Percentiles rank a stretch among this genome's conserved stretches.
phyloP scores from a whole-genome alignment of 2,329 filamentous ascomycete genomes.

The Chaetomium sp. region DNA sequence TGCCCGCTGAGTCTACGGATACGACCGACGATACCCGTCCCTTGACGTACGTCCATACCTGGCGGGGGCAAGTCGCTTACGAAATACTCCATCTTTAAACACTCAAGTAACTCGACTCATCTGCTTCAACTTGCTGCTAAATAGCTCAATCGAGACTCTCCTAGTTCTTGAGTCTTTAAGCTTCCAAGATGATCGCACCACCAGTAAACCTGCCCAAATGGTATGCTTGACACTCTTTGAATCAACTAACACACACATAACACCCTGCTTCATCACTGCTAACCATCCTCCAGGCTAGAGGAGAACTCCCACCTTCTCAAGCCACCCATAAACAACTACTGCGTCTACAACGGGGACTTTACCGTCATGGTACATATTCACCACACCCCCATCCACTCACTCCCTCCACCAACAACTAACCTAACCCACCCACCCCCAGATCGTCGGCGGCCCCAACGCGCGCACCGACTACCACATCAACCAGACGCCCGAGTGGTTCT shows the following conservation, averaged over 20 bases:
- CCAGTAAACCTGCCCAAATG: constrained; percentile 62
- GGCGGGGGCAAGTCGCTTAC: neutral
- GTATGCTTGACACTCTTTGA: constrained; percentile 38
- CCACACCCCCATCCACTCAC: neutral
- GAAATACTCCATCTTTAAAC: neutral
- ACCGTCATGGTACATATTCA: constrained; percentile 69
- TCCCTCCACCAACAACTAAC: neutral
- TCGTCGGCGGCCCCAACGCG: constrained; percentile 90
- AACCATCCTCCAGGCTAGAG: constrained; percentile 65
- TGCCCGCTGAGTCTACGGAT: neutral
- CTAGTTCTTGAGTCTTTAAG: neutral
- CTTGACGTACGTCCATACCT: no score
- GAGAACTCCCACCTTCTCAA: constrained; percentile 90
- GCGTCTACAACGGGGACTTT: constrained; percentile 83
- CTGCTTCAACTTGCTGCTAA: neutral
- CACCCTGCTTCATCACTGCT: neutral
- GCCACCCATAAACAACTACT: constrained; percentile 96
- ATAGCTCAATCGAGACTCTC: neutral
- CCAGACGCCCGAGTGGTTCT: constrained; percentile 95
- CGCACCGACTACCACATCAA: constrained; percentile 99
- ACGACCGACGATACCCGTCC: constrained; percentile 15
- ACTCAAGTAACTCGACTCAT: neutral
- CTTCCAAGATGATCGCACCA: constrained; percentile 48
- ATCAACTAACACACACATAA: neutral
- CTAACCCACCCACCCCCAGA: constrained; percentile 28